Conservation (phyloP, 1,284 basidiomycete genomes). For the Phenoliferia sp. region DNA sequence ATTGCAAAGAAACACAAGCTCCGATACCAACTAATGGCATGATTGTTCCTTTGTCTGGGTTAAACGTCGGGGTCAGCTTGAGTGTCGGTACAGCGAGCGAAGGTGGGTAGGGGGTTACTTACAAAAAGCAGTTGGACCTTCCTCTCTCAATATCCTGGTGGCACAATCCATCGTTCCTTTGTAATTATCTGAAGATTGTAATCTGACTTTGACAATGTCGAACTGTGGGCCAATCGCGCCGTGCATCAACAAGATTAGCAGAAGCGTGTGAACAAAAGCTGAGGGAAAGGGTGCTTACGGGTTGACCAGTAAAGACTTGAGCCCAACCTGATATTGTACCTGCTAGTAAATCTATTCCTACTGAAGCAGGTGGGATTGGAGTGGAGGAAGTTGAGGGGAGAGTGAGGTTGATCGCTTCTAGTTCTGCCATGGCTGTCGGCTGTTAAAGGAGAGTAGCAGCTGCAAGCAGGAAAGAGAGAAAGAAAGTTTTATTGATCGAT, state of each 20-base stretch:
- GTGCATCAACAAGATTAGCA: no score
- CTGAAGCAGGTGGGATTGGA: not conserved
- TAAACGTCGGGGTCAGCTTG: not conserved
- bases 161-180: conserved; percentile 84
- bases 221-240: no score
- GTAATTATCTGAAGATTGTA: conserved; percentile 93
- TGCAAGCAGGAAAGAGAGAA: no score
- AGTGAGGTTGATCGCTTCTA: no score
- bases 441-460: no score
- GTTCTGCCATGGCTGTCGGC: no score
- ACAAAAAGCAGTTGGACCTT: conserved; percentile 92
- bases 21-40: conserved; percentile 92
- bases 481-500: no score
- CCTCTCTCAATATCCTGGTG: conserved; percentile 76
- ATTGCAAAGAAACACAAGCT: conserved; percentile 93
- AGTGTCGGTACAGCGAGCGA: not conserved
- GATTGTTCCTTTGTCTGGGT: conserved; percentile 62
- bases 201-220: conserved; percentile 91
- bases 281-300: conserved; percentile 5
- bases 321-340: conserved; percentile 20
- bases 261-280: no score
- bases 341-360: conserved; percentile 15
- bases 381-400: no score
- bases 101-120: conserved; percentile 53
- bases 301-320: conserved; percentile 21